Percentiles rank a stretch among this genome's conserved stretches.
Conservation (phyloP, 495 filamentous ascomycete genomes). For the Achaetomiella virescens region DNA sequence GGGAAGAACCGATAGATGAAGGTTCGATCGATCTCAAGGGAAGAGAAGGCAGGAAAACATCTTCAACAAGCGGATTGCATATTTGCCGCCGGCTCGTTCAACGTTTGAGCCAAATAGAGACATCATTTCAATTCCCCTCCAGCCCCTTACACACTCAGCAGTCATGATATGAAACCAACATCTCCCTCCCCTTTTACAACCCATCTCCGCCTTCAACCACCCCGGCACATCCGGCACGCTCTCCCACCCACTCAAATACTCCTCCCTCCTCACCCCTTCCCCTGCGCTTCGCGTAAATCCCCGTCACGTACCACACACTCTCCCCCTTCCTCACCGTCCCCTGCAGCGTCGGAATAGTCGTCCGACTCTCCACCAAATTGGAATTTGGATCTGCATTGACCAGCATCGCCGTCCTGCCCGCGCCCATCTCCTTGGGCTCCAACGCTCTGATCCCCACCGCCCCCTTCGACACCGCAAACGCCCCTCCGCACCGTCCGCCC, state of each 20-base stretch:
- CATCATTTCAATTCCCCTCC: background rate
- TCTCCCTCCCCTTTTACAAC: background rate
- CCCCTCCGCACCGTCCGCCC: slow-evolving; percentile 44
- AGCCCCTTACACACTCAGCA: background rate
- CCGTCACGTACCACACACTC: slow-evolving; percentile 45
- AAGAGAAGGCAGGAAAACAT: background rate
- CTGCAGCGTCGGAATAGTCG: slow-evolving; percentile 61
- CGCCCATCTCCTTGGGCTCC: slow-evolving; percentile 20
- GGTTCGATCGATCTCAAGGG: background rate
- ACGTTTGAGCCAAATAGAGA: slow-evolving; percentile 1
- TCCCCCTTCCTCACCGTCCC: slow-evolving; percentile 41
- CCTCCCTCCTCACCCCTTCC: slow-evolving; percentile 30
- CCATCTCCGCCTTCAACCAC: slow-evolving; percentile 49
- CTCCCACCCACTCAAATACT: slow-evolving; percentile 51
- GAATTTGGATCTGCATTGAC: slow-evolving; percentile 74
- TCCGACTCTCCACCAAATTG: slow-evolving; percentile 64
- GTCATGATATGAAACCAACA: background rate
- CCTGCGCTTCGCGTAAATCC: slow-evolving; percentile 47
- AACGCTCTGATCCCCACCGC: slow-evolving; percentile 66
- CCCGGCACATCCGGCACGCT: slow-evolving; percentile 45
- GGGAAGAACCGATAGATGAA: background rate
- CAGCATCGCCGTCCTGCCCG: slow-evolving; percentile 47
- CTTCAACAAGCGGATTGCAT: slow-evolving; percentile 2
- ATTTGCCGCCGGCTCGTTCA: slow-evolving; percentile 6
- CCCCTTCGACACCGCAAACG: slow-evolving; percentile 60